These are phyloP conservation scores for Stevia rebaudiana DNA, from an alignment of 140 eudicot genomes.

Conservation along the genomic window DNA sequence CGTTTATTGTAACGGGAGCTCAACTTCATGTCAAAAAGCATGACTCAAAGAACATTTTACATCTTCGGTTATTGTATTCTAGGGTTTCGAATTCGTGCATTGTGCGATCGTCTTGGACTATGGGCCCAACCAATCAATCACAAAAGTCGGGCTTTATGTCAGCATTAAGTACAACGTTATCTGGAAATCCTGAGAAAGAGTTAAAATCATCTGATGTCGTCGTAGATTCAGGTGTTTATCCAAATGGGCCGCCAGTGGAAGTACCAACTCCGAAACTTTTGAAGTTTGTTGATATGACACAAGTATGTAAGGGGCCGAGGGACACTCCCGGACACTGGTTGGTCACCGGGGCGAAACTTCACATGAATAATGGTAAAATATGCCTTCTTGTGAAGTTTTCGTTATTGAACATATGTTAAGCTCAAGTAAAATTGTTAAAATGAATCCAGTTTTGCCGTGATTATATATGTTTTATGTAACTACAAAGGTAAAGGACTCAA, in stretches of 20 bases:
- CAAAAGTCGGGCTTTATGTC: constrained; percentile 48
- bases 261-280: constrained; percentile 56
- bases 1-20: constrained; percentile 86
- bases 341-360: constrained; percentile 82
- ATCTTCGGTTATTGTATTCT: constrained; percentile 67
- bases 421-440: not conserved
- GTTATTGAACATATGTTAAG: constrained; percentile 44
- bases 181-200: constrained; percentile 44
- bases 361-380: constrained; percentile 64
- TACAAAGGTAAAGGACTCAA: constrained; percentile 7
- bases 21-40: constrained; percentile 63
- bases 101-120: constrained; percentile 56
- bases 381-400: constrained; percentile 75
- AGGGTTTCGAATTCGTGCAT: constrained; percentile 42
- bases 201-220: constrained; percentile 34
- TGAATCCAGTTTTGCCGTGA: not conserved
- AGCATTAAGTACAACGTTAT: constrained; percentile 39
- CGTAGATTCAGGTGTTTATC: constrained; percentile 72
- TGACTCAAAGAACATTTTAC: constrained; percentile 46
- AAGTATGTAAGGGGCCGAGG: constrained; percentile 65
- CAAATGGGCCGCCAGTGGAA: constrained; percentile 81
- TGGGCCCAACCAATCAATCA: constrained; percentile 36
- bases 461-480: constrained; percentile 5
- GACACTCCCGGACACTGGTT: constrained; percentile 95
- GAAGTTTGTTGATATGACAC: constrained; percentile 68